Evolutionary conservation across 2,329 filamentous ascomycete species (phyloP).

Genomic region (Botrytis elliptica): DNA sequence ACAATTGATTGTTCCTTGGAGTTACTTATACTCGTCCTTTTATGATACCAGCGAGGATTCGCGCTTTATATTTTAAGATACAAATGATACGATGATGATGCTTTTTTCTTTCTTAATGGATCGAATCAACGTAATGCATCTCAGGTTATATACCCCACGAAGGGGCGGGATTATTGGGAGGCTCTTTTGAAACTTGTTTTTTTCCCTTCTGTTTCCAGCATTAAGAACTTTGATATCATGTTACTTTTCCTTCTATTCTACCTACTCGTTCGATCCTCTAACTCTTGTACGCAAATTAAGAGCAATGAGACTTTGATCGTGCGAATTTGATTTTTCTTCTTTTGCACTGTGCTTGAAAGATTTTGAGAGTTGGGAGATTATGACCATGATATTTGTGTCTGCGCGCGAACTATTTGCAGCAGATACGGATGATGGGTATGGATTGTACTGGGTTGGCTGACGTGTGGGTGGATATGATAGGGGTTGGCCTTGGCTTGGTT

Average conservation of each 20-base stretch:
- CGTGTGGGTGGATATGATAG: background rate
- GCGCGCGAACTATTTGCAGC: background rate
- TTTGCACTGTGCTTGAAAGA: background rate
- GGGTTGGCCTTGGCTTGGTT: background rate
- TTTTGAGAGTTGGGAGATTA: conserved; percentile 1
- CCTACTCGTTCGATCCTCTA: background rate
- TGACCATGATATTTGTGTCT: background rate
- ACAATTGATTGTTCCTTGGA: conserved; percentile 12
- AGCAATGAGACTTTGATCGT: background rate
- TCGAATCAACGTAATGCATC: conserved; percentile 10
- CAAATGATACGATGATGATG: conserved; percentile 10
- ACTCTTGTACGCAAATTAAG: background rate
- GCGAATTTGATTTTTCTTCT: background rate
- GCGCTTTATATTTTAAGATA: conserved; percentile 15
- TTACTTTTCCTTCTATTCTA: background rate
- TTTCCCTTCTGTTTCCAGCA: background rate
- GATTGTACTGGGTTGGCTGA: background rate
- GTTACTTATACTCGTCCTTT: conserved; percentile 12
- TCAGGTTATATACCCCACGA: conserved; percentile 3
- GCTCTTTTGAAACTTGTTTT: conserved; percentile 2
- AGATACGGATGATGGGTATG: background rate
- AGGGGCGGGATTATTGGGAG: conserved; percentile 5
- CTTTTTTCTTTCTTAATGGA: conserved; percentile 13
- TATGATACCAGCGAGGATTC: conserved; percentile 18
- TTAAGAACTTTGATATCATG: conserved; percentile 6